Percentiles rank a stretch among this genome's conserved stretches.
Conservation (phyloP, 768 basidiomycete species). For the Megacollybia marginata region DNA sequence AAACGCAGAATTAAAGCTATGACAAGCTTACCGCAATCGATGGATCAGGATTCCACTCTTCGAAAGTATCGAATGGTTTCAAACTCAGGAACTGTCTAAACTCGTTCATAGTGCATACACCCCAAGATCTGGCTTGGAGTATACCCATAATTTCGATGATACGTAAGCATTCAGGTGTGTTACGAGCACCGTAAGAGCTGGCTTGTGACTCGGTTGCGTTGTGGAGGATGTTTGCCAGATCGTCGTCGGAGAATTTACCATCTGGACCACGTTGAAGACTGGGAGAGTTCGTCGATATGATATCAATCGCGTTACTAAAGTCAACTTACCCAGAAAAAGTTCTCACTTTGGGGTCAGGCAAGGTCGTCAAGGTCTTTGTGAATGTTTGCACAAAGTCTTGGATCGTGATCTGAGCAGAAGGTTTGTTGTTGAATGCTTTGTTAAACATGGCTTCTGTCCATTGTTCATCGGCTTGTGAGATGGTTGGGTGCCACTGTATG, state of each 20-base stretch:
- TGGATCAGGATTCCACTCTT: slow-evolving; percentile 75
- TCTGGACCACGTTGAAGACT: slow-evolving; percentile 61
- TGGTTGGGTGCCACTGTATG: too few species aligned
- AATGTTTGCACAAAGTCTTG: slow-evolving; percentile 48
- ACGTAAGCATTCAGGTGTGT: slow-evolving; percentile 57
- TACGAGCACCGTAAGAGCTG: slow-evolving; percentile 58
- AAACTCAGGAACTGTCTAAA: slow-evolving; percentile 67
- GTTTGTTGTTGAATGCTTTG: slow-evolving; percentile 49
- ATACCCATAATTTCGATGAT: slow-evolving; percentile 68
- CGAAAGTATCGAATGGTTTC: slow-evolving; percentile 59
- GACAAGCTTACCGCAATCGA: slow-evolving; percentile 63
- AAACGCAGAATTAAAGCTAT: slow-evolving; percentile 9
- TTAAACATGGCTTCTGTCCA: slow-evolving; percentile 34
- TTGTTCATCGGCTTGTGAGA: slow-evolving; percentile 17
- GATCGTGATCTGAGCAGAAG: slow-evolving; percentile 35
- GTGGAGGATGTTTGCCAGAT: slow-evolving; percentile 56
- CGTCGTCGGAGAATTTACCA: slow-evolving; percentile 55
- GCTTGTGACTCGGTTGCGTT: slow-evolving; percentile 53
- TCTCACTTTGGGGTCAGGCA: slow-evolving; percentile 25
- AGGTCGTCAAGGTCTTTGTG: too few species aligned
- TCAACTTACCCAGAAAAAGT: slow-evolving; percentile 32
- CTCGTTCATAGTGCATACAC: slow-evolving; percentile 71
- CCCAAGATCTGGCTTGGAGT: slow-evolving; percentile 59
- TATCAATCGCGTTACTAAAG: slow-evolving; percentile 32
- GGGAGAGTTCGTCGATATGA: slow-evolving; percentile 58